phyloP scores from a whole-genome alignment of 441 rosid species.

The Viola pubescens region DNA sequence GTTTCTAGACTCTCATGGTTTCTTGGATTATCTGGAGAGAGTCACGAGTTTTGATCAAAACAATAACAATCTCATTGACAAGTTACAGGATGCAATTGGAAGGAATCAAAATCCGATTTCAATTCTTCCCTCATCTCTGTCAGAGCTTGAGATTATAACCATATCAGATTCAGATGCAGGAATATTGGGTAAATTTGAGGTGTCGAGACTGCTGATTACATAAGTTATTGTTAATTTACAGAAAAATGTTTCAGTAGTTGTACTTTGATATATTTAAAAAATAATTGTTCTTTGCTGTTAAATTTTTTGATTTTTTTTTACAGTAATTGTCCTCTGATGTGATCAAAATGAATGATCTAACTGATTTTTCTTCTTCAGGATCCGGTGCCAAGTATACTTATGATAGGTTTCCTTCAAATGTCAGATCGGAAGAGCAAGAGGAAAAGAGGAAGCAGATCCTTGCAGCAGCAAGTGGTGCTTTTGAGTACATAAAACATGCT shows the following conservation, averaged over 20 bases:
- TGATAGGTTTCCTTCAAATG: constrained; percentile 92
- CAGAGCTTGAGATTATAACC: constrained; percentile 79
- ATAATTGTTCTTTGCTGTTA: background rate
- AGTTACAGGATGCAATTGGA: constrained; percentile 93
- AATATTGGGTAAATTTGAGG: constrained; percentile 48
- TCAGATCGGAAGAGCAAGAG: constrained; percentile 90
- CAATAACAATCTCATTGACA: constrained; percentile 77
- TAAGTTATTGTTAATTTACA: background rate
- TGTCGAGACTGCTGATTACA: constrained; percentile 9
- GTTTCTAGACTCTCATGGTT: constrained; percentile 80
- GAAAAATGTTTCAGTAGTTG: too few species aligned
- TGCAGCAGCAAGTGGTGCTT: constrained; percentile 82
- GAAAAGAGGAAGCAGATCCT: constrained; percentile 95
- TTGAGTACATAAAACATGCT: constrained; percentile 67
- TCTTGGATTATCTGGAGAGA: constrained; percentile 92
- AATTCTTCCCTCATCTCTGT: constrained; percentile 52
- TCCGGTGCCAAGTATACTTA: constrained; percentile 86
- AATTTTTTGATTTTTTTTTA: background rate
- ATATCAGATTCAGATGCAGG: constrained; percentile 82
- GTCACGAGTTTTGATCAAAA: constrained; percentile 63
- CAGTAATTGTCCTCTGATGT: background rate
- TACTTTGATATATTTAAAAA: too few species aligned
- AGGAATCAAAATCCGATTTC: constrained; percentile 95
- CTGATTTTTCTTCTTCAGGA: constrained; percentile 25
- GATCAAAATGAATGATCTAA: background rate